Percentiles rank a stretch among this genome's conserved stretches.
Evolutionary conservation across 176 grass and related monocot genomes (phyloP).

Genomic region (Zoysia japonica): DNA sequence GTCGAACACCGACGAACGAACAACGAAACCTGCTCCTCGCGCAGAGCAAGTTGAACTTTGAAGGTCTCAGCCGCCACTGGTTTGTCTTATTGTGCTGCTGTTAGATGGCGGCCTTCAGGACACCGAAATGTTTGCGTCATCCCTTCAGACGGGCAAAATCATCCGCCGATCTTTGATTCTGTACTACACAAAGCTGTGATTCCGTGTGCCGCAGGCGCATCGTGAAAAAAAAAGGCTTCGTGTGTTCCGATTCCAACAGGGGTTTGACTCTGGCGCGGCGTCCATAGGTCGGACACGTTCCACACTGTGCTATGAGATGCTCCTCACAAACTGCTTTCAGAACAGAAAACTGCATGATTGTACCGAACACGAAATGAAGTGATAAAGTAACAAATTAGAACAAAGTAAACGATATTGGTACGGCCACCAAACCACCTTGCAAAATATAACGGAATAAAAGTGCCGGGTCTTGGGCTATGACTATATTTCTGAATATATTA

Average conservation of each 20-base stretch:
- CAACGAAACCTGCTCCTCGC: slow-evolving; percentile 18
- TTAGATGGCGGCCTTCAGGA: neutral
- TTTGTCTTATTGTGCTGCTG: neutral
- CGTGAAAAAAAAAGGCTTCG: neutral
- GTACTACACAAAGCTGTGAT: neutral
- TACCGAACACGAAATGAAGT: neutral
- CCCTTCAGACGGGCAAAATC: slow-evolving; percentile 8
- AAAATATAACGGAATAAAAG: neutral
- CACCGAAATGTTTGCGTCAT: neutral
- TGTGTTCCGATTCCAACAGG: neutral
- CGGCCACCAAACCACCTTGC: neutral
- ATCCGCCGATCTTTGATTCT: neutral
- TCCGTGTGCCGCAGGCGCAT: neutral
- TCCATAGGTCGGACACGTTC: neutral
- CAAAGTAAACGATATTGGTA: neutral
- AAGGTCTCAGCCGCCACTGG: neutral
- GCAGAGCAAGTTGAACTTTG: neutral
- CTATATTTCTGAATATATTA: neutral
- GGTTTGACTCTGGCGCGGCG: neutral
- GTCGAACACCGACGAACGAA: neutral
- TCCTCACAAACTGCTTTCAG: neutral
- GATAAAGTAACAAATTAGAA: neutral
- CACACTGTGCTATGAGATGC: neutral
- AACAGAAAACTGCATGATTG: neutral
- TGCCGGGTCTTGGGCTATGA: neutral